Evolutionary conservation across 1,284 basidiomycete species (phyloP), one percentile per base, ranked within the genome.

Genomic region (Flammula alnicola): DNA sequence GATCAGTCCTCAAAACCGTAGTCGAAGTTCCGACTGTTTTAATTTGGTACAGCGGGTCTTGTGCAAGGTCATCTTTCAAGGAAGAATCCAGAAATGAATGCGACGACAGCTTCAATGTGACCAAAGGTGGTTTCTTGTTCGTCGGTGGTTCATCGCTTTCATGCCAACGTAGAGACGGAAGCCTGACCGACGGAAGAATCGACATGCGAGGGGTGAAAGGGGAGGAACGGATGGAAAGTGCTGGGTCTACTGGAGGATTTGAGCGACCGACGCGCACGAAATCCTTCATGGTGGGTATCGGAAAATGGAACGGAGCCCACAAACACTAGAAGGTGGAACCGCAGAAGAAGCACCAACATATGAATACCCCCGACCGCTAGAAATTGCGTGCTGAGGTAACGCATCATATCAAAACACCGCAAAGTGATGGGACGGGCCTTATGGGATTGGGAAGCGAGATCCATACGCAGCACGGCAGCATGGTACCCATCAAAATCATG

Each of bases 71-170:
- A 73, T 67, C 63, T 88, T 83, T 72, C 31, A 88, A 74, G 40
- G 76, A 61, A 0, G 83, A 77, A 56, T 90, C 81, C 41, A 91
- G 76, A 60, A 89, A 88, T 11, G 84, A 84, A 1, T 74, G 66
- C 1, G 80, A 80, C 11, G 83, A 81, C 26, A 88, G 75, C 41
- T 73, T 76, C 52, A 90, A 72, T 20, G 76, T 76, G 49, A 88
- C 73, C 48, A 87, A 68, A 1, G 80, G 74, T 1, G 62, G 31
- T 58, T 81, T 81, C 38, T 57, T 59, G 56, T 59, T 58, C 30
- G 60, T 40, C 44, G 63, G 59, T 29, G 63, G 63, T 54, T 56
- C 58, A 44, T 68, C 67, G 6, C 61, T 66, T 56, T 77, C 73
- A 43, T 70, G 61, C 27, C 74, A 71, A 50, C 76, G 75, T 25